A percentile compares a stretch with the other conserved stretches of the same genome.
These are phyloP conservation scores for Cylindrotheca closterium DNA, from an alignment of 108 stramenopile genomes.

Conservation along the genomic window DNA sequence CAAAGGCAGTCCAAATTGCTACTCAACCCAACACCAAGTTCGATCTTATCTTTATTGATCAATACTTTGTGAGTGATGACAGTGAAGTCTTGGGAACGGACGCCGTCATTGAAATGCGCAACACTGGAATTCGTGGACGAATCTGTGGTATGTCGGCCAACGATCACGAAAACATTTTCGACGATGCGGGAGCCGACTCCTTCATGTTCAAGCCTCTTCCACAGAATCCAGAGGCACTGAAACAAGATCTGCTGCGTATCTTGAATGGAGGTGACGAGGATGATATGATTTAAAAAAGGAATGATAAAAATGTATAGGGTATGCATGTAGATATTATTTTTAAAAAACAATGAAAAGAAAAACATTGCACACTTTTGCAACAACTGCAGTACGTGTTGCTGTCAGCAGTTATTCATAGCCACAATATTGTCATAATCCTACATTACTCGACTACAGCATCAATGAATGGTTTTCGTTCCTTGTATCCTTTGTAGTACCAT, in stretches of 20 bases:
- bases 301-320: neutral
- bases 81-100: neutral
- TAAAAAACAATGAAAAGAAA: too few species aligned
- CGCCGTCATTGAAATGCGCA: neutral
- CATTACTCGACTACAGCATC: neutral
- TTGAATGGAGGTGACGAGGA: conserved; percentile 1
- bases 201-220: conserved; percentile 39
- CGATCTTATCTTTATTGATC: conserved; percentile 48
- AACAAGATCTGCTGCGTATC: conserved; percentile 14
- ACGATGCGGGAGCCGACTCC: conserved; percentile 23
- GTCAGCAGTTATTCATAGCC: too few species aligned
- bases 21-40: conserved; percentile 22
- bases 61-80: conserved; percentile 45
- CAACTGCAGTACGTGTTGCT: too few species aligned
- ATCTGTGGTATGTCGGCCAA: conserved; percentile 40
- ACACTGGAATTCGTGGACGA: neutral
- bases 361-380: too few species aligned
- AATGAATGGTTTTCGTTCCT: conserved; percentile 26
- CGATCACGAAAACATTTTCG: conserved; percentile 28
- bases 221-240: conserved; percentile 23
- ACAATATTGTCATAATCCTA: too few species aligned
- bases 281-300: neutral
- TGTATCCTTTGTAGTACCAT: conserved; percentile 62
- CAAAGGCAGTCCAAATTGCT: conserved; percentile 33
- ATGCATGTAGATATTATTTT: neutral